phyloP scores from a whole-genome alignment of 2,329 filamentous ascomycete genomes.

The Colletotrichum brevisporum region DNA sequence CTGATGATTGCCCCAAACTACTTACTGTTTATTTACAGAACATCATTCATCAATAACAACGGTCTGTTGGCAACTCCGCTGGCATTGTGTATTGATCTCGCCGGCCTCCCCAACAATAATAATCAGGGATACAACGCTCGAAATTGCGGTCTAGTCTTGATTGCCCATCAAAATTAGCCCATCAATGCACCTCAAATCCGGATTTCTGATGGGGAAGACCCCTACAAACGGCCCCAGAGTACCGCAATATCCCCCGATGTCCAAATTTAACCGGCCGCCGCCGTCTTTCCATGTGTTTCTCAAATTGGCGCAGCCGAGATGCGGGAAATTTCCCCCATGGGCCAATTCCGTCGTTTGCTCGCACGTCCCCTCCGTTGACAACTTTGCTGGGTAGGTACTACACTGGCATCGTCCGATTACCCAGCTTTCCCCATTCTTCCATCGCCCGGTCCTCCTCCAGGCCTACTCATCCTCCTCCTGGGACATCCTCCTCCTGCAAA shows the following conservation, averaged over 20 bases:
- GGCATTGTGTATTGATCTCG: too few relatives aligned
- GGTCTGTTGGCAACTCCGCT: too few relatives aligned
- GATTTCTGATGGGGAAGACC: conserved; percentile 26
- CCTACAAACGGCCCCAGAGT: conserved; percentile 1
- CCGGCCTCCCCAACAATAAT: not conserved
- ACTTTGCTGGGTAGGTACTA: not conserved
- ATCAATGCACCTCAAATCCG: conserved; percentile 31
- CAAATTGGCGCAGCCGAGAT: not conserved
- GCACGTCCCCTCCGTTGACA: not conserved
- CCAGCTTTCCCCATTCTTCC: not conserved
- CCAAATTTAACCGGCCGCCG: conserved; percentile 9
- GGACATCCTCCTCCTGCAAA: not conserved
- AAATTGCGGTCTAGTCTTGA: conserved; percentile 35
- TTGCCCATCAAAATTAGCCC: conserved; percentile 37
- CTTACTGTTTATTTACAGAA: too few relatives aligned
- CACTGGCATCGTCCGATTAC: conserved; percentile 1
- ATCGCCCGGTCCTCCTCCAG: not conserved
- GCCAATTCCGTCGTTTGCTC: not conserved
- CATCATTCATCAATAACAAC: too few relatives aligned
- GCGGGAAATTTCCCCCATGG: conserved; percentile 9
- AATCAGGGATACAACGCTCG: conserved; percentile 25
- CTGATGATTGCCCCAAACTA: not conserved
- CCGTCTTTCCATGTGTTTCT: not conserved
- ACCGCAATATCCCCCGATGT: not conserved
- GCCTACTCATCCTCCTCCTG: not conserved